These are phyloP conservation scores for Phytophthora cajani DNA, from an alignment of 352 stramenopile genomes.

Conservation along the genomic window DNA sequence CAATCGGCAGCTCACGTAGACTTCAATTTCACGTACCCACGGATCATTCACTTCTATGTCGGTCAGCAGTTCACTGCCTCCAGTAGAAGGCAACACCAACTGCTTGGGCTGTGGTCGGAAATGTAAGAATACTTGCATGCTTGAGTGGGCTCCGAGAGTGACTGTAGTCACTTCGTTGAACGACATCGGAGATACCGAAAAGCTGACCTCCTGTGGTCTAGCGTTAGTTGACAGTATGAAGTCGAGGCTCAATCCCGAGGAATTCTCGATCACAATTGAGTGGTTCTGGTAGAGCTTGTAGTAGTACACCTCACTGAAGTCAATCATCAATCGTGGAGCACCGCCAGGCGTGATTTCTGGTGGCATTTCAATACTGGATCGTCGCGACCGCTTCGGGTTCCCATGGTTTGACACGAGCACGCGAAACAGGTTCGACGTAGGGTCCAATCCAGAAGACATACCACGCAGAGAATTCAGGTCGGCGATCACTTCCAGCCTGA, in stretches of 20 bases:
- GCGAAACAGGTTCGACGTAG: constrained; percentile 81
- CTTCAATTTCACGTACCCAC: constrained; percentile 87
- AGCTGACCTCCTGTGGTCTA: constrained; percentile 79
- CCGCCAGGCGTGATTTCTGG: constrained; percentile 27
- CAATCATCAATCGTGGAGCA: constrained; percentile 61
- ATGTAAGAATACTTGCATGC: constrained; percentile 89
- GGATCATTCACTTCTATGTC: constrained; percentile 44
- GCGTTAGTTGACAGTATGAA: constrained; percentile 89
- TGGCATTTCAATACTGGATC: constrained; percentile 64
- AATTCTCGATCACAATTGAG: constrained; percentile 90
- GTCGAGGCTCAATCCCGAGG: constrained; percentile 81
- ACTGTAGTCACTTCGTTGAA: constrained; percentile 85
- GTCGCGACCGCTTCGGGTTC: constrained; percentile 59
- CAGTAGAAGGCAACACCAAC: constrained; percentile 16
- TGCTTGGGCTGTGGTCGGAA: constrained; percentile 74
- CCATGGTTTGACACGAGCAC: constrained; percentile 85
- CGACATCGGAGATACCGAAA: constrained; percentile 83
- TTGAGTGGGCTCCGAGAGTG: constrained; percentile 68
- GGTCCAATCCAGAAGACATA: constrained; percentile 78
- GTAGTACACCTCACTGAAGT: constrained; percentile 90
- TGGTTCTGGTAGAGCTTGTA: constrained; percentile 91
- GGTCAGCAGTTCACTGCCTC: constrained; percentile 11
- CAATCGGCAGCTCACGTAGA: constrained; percentile 88
- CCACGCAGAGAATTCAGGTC: constrained; percentile 85
- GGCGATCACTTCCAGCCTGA: constrained; percentile 86